These are phyloP conservation scores for Pichia sp. DNA, from an alignment of 1,139 yeast species.

Conservation along the genomic window DNA sequence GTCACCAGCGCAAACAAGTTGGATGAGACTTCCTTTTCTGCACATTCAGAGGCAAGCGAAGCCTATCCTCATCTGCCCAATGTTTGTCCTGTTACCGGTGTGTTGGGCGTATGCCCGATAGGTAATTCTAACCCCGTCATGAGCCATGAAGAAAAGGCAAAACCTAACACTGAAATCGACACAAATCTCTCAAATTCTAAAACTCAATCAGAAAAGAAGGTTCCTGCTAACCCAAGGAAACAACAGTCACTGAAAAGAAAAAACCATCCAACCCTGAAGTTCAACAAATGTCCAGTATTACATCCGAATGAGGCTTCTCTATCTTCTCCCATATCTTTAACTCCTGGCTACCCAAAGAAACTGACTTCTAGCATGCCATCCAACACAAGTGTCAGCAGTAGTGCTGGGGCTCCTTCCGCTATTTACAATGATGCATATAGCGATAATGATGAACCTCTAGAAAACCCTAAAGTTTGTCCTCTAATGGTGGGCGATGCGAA, in stretches of 20 bases:
- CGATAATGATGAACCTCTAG: conserved; percentile 26
- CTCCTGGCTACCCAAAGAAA: conserved; percentile 2
- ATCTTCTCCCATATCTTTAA: neutral
- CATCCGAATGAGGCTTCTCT: conserved; percentile 20
- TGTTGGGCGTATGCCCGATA: conserved; percentile 25
- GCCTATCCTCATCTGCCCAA: conserved; percentile 1
- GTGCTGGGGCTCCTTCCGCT: conserved; percentile 3
- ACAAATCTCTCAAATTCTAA: neutral
- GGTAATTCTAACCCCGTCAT: conserved; percentile 10
- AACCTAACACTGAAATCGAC: neutral
- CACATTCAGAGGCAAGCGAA: neutral
- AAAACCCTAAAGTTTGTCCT: conserved; percentile 37
- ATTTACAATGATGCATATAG: conserved; percentile 14
- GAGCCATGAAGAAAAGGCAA: neutral
- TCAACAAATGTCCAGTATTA: conserved; percentile 28
- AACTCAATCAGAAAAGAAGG: neutral
- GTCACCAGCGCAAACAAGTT: neutral
- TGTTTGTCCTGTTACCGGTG: conserved; percentile 25
- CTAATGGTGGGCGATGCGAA: conserved; percentile 39
- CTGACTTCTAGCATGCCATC: neutral
- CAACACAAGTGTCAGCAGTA: neutral
- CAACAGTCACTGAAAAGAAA: conserved; percentile 1
- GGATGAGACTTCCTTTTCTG: neutral
- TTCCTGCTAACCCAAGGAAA: neutral
- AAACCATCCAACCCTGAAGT: neutral